Base-by-base conservation (phyloP, 495 filamentous ascomycete genomes). In the Podospora didyma region DNA sequence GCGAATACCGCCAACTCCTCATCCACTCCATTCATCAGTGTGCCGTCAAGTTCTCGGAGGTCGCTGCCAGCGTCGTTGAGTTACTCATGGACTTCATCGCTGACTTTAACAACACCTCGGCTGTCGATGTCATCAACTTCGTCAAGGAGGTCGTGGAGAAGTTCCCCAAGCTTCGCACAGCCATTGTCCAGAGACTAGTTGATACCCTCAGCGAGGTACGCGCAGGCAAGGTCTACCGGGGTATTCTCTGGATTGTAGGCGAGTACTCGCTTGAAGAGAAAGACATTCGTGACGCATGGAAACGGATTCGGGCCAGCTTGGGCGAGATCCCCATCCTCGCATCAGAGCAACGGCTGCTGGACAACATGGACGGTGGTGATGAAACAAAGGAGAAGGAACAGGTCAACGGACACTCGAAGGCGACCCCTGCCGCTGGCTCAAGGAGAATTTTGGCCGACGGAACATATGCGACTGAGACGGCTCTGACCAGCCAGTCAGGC, bases 131-230 rank as follows among this genome's bases (percentile, higher is more conserved):
- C 11, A 97, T 99, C 64, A 88, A 89, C 19, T 99, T 99, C 61
- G 92, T 97, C 46, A 99, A 99, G 72, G 95, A 99, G 67, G 95
- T 99, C 7, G 95, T 97, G 3, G 95, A 99, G 76, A 96, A 94
- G 68, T 99, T 97, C 79, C 93, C 95, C 19, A 84, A 90, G 55
- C 80, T 99, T 48, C 86, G 95, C 42, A 79, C 84, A 17, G 86
- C 89, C 1, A 96, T 99, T 62, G 85, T 97, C 5, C 83, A 89
- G 59, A 86, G 93, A 45, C 78, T 99, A 39, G 94, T 97, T 14
- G 86, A 89, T 1, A 97, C 94, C 22, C 76, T 99, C 62, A 89
- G 84, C 65, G 94, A 97, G 70, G 95, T 97, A 21, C 86, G 95
- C 35, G 92, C 95, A 57, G 95, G 95, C 35, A 99, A 97, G 76